These are phyloP conservation scores for Globisporangium spinosum DNA, from an alignment of 352 stramenopile species.

Conservation along the genomic window DNA sequence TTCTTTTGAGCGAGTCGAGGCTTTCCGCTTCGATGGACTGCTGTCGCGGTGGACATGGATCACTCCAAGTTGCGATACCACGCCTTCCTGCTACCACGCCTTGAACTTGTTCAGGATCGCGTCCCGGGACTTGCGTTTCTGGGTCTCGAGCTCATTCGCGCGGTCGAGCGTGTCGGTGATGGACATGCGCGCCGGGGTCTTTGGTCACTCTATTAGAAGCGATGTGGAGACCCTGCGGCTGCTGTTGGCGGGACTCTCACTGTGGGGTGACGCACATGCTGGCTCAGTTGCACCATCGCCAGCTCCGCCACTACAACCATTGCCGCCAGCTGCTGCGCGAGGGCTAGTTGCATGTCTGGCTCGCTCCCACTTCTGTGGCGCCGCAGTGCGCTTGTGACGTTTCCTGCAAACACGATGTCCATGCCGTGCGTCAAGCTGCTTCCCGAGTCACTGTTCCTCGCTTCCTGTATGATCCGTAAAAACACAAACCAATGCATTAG, in stretches of 20 bases:
- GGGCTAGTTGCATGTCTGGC: conserved; percentile 15
- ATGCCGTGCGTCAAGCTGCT: conserved; percentile 87
- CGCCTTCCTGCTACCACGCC: conserved; percentile 61
- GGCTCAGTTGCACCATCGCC: not conserved
- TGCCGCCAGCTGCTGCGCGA: conserved; percentile 12
- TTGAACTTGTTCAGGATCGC: conserved; percentile 64
- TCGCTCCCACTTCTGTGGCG: conserved; percentile 66
- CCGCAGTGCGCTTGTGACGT: conserved; percentile 80
- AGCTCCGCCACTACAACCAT: not conserved
- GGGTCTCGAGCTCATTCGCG: conserved; percentile 53
- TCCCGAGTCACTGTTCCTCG: conserved; percentile 43
- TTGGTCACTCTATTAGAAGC: conserved; percentile 32
- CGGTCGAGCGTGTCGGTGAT: conserved; percentile 80
- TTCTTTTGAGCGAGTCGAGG: conserved; percentile 7
- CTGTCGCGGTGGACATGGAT: conserved; percentile 14
- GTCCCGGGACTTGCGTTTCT: conserved; percentile 59
- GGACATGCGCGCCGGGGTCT: conserved; percentile 59
- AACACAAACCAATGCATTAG: not conserved
- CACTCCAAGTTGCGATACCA: conserved; percentile 37
- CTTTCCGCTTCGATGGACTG: conserved; percentile 23
- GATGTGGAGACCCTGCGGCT: not conserved
- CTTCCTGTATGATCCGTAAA: conserved; percentile 15
- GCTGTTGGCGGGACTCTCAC: not conserved
- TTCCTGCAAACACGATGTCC: conserved; percentile 86
- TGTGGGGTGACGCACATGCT: not conserved